Percentiles rank a stretch among this genome's conserved stretches.
These are phyloP conservation scores for Cucurbita ficifolia DNA, from an alignment of 306 rosid species.

Conservation along the genomic window DNA sequence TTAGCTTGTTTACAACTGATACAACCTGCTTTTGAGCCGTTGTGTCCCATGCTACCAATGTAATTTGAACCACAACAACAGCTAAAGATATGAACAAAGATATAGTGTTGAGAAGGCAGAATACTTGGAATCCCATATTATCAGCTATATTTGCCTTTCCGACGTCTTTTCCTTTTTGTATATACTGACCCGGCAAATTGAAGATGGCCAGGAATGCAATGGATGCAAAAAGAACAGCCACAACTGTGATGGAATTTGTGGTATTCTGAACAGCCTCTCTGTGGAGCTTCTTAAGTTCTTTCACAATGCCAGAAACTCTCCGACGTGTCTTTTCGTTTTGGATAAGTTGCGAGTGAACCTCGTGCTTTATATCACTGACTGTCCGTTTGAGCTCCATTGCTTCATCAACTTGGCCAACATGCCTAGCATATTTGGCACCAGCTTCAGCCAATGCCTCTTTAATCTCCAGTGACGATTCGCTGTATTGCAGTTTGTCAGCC, in stretches of 20 bases:
- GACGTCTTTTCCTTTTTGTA: neutral
- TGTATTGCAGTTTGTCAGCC: constrained; percentile 70
- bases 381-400: constrained; percentile 90
- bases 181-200: constrained; percentile 87
- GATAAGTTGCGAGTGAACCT: constrained; percentile 68
- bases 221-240: constrained; percentile 88
- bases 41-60: constrained; percentile 97
- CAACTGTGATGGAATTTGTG: constrained; percentile 66
- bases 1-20: constrained; percentile 81
- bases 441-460: constrained; percentile 50
- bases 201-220: constrained; percentile 92
- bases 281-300: constrained; percentile 83
- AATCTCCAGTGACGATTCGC: constrained; percentile 58
- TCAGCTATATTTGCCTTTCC: constrained; percentile 59
- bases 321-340: constrained; percentile 73
- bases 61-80: constrained; percentile 91
- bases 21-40: constrained; percentile 83
- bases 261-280: constrained; percentile 92
- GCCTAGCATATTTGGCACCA: constrained; percentile 78
- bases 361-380: constrained; percentile 90
- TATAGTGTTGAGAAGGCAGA: constrained; percentile 64
- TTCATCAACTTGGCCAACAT: constrained; percentile 73
- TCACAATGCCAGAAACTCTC: constrained; percentile 86
- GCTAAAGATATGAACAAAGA: constrained; percentile 90
- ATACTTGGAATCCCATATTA: constrained; percentile 48